Evolutionary conservation across 805 yeast species (phyloP), one percentile per base, ranked within the genome.

Genomic region (Kockiozyma suomiensis): DNA sequence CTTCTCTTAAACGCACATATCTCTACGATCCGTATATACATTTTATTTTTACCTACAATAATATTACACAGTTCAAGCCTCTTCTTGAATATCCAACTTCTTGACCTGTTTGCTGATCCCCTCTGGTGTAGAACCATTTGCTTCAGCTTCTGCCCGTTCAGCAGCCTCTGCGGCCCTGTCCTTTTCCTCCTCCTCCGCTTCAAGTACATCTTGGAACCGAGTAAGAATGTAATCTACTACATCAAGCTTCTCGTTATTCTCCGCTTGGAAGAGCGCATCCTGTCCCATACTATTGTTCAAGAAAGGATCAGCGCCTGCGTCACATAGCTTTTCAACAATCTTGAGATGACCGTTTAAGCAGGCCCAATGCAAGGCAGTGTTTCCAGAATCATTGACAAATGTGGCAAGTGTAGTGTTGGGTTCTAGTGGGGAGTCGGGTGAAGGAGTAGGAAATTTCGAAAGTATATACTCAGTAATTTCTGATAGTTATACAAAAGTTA

Each of bases 281-380:
- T 90, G 96, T 28, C 84, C 88, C 51, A 85, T 82, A 10, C 76
- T 70, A 75, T 94, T 94, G 73, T 86, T 87, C 38, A 82, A 70
- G 68, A 88, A 88, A 6, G 96, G 92, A 72, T 93, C 97, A 0
- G 91, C 96, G 67, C 82, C 88, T 58, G 83, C 80, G 21, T 88
- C 93, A 73, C 93, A 85, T 46, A 94, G 76, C 12, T 82, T 68
- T 71, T 87, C 75, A 21, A 90, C 93, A 7, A 86, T 77, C 2
- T 82, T 85, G 58, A 90, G 73, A 68, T 91, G 91, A 1, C 97
- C 98, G 69, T 89, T 91, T 66, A 85, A 82, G 0, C 96, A 82
- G 0, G 98, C 97, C 99, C 99, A 94, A 73, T 94, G 98, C 65
- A 94, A 78, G 0, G 98, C 88, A 0, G 99, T 92, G 73, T 94